Base-by-base conservation (phyloP, 768 basidiomycete genomes). In the Hemileccinum impolitum region DNA sequence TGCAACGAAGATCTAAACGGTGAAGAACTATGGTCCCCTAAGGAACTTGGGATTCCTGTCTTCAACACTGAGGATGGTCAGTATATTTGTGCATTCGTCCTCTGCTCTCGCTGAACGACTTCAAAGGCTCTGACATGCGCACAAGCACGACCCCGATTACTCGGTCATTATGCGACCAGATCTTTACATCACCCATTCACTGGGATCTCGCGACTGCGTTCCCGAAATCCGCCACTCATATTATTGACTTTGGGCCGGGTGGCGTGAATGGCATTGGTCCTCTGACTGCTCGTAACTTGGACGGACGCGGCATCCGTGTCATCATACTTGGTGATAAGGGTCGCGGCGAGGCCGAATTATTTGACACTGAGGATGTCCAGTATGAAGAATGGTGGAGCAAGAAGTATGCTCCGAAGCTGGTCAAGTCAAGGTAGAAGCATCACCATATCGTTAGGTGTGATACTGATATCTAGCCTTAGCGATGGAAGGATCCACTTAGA, bases 201-300 rank as follows among this genome's bases (percentile, higher is more conserved):
- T 98, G 96, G 96, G 73, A 78, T 36, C 84, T 85, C 60, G 94
- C 94, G 6, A 94, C 91, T 30, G 73, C 83, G 53, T 95, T 98
- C 80, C 90, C 94, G 1, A 78, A 87, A 52, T 79, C 85, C 9
- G 92, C 94, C 0, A 98, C 94, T 4, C 96, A 99, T 66, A 87
- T 91, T 3, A 73, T 98, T 54, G 96, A 99, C 70, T 98, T 99
- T 60, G 96, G 96, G 45, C 92, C 96, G 2, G 95, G 96, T 52
- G 94, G 95, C 13, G 64, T 90, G 47, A 91, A 87, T 61, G 95
- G 96, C 12, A 94, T 97, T 56, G 95, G 95, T 36, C 84, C 87
- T 45, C 76, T 97, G 48, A 94, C 94, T 37, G 84, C 87, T 4
- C 82, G 87, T 59, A 94, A 94, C 69, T 76, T 94, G 39, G 93